Evolutionary conservation across 148 eudicot genomes (phyloP), one percentile per base, ranked within the genome.

Genomic region (Rhododendron ferrugineum): DNA sequence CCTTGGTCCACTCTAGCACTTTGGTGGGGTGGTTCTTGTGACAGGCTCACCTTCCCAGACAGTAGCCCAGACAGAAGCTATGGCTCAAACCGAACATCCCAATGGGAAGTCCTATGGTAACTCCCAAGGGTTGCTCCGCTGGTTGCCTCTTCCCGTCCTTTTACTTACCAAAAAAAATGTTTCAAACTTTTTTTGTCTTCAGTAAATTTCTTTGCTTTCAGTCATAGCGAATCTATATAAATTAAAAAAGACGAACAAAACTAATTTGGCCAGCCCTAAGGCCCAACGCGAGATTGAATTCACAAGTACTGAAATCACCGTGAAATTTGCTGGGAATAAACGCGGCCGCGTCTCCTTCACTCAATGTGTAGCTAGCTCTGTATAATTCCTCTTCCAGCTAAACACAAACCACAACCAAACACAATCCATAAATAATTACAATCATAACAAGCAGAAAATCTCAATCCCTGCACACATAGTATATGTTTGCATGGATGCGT

Each of bases 311-410:
- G 64, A 23, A 70, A 86, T 62, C 66, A 96, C 99, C 93, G 78
- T 91, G 97, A 79, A 93, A 91, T 91, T 94, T 92, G 44, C 93
- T 90, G 0, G 99, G 99, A 47, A 95, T 92, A 89, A 94, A 96
- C 16, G 97, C 92, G 10, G 99, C 94, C 40, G 95, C 98, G 90
- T 95, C 96, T 85, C 99, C 97, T 88, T 96, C 99, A 73, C 89
- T 92, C 89, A 96, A 86, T 54, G 87, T 78, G 84, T 96, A 94
- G 76, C 92, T 91, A 36, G 94, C 98, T 89, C 91, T 91, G 85
- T 83, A 86, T 77, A 95, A 88, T 85, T 96, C 99, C 54, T 96
- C 98, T 87, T 93, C 95, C 91, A 94, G 82, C 99, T 96, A 64
- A 23, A 47, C 54, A 77, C 32, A 52, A 73, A 40, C 18, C 66